Base-by-base conservation (phyloP, 1,284 basidiomycete genomes). In the Pseudozyma pruni region DNA sequence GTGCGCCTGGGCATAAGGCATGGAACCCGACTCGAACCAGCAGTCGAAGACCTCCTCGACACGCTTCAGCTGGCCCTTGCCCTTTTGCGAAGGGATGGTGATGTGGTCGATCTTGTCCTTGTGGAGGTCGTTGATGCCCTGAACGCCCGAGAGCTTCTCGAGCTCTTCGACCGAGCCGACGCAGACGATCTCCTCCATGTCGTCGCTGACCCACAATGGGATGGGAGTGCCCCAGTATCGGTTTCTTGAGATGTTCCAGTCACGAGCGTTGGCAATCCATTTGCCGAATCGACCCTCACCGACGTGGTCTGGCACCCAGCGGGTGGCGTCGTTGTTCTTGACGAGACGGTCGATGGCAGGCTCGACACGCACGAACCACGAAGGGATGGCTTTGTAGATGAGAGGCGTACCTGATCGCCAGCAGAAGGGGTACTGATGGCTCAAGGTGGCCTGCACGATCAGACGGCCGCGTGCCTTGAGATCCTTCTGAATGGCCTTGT, bases 11-110 rank as follows among this genome's bases (percentile, higher is more conserved):
- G 94, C 96, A 80, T 96, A 99, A 4, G 96, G 96, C 96, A 99
- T 99, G 81, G 94, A 95, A 84, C 96, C 96, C 8, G 95, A 98
- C 85, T 99, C 96, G 83, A 99, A 98, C 96, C 96, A 99, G 83
- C 96, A 99, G 83, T 99, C 96, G 83, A 99, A 98, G 29, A 99
- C 94, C 83, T 98, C 96, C 63, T 97, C 93, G 17, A 98, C 87
- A 59, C 95, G 89, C 83, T 88, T 92, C 39, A 99, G 85, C 19
- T 85, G 83, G 19, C 95, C 96, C 81, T 94, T 96, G 67, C 94
- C 95, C 83, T 89, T 84, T 81, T 90, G 86, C 31, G 94, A 97
- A 5, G 95, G 96, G 78, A 98, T 98, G 56, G 92, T 94, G 85
- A 99, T 92, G 80, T 92, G 88, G 83, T 98, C 94, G 76, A 98